phyloP scores from a whole-genome alignment of 2,329 filamentous ascomycete species.

The Colletotrichum melonis region DNA sequence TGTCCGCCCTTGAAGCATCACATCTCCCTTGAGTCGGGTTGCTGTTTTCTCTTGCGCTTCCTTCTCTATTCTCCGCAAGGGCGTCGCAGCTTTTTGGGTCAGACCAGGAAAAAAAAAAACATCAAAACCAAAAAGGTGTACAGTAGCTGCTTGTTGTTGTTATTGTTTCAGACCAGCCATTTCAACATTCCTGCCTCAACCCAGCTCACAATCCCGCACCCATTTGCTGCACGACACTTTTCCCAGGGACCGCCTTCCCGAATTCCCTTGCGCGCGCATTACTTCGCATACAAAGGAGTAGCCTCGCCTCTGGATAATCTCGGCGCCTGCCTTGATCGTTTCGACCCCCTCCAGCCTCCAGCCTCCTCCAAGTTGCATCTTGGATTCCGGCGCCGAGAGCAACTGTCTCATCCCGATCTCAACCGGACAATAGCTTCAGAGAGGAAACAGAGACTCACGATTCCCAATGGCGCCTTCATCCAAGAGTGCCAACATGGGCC shows the following conservation, averaged over 20 bases:
- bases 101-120: neutral
- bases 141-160: slow-evolving; percentile 28
- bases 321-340: slow-evolving; percentile 27
- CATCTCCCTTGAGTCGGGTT: neutral
- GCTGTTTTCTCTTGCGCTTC: neutral
- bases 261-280: slow-evolving; percentile 26
- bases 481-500: slow-evolving; percentile 74
- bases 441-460: slow-evolving; percentile 22
- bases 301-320: slow-evolving; percentile 23
- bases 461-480: slow-evolving; percentile 63
- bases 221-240: slow-evolving; percentile 4
- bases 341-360: slow-evolving; percentile 12
- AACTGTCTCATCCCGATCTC: too few relatives aligned
- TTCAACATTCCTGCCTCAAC: slow-evolving; percentile 31
- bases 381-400: too few relatives aligned
- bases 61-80: neutral
- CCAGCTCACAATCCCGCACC: slow-evolving; percentile 1
- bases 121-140: neutral
- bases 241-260: neutral
- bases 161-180: slow-evolving; percentile 34
- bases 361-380: neutral
- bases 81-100: neutral
- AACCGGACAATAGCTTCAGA: neutral
- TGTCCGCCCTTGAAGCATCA: neutral
- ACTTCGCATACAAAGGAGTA: slow-evolving; percentile 35